These are phyloP conservation scores for Saitozyma podzolica DNA, from an alignment of 768 basidiomycete genomes.

Conservation along the genomic window DNA sequence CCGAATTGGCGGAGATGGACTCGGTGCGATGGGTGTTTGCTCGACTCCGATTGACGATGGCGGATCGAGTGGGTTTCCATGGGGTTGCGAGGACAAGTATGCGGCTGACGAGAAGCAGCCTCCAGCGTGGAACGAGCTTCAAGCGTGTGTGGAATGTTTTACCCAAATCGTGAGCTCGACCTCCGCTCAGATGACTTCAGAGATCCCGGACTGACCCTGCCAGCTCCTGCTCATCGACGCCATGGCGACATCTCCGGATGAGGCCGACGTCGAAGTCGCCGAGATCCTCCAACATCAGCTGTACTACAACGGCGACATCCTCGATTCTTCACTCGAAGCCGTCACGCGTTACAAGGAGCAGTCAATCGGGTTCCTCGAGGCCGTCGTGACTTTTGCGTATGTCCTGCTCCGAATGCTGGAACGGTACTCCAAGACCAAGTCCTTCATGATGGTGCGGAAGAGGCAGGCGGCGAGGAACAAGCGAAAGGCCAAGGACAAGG, in stretches of 20 bases:
- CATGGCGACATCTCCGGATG: slow-evolving; percentile 65
- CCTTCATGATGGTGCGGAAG: slow-evolving; percentile 74
- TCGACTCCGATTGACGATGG: slow-evolving; percentile 83
- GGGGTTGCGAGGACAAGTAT: background rate
- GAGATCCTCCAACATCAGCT: slow-evolving; percentile 81
- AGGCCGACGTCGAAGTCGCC: slow-evolving; percentile 69
- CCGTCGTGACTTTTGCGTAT: slow-evolving; percentile 79
- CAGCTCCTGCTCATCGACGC: slow-evolving; percentile 78
- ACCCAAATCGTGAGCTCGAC: slow-evolving; percentile 67
- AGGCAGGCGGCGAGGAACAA: slow-evolving; percentile 59
- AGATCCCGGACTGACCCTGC: background rate
- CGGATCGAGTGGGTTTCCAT: slow-evolving; percentile 71
- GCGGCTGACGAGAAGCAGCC: slow-evolving; percentile 60
- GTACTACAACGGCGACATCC: slow-evolving; percentile 91
- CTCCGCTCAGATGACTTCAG: background rate
- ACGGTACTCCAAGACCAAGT: slow-evolving; percentile 71
- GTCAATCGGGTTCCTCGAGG: slow-evolving; percentile 64
- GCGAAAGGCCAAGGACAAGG: slow-evolving; percentile 39
- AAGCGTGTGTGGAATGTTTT: slow-evolving; percentile 90
- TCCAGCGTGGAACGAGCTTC: slow-evolving; percentile 88
- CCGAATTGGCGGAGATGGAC: slow-evolving; percentile 78
- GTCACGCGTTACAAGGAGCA: slow-evolving; percentile 77
- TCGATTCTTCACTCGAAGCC: slow-evolving; percentile 81
- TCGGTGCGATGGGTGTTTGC: slow-evolving; percentile 89
- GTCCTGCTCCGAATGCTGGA: slow-evolving; percentile 87